Percentiles rank a stretch among this genome's conserved stretches.
These are phyloP conservation scores for Prunella vulgaris DNA, from an alignment of 257 asterid genomes.

Conservation along the genomic window DNA sequence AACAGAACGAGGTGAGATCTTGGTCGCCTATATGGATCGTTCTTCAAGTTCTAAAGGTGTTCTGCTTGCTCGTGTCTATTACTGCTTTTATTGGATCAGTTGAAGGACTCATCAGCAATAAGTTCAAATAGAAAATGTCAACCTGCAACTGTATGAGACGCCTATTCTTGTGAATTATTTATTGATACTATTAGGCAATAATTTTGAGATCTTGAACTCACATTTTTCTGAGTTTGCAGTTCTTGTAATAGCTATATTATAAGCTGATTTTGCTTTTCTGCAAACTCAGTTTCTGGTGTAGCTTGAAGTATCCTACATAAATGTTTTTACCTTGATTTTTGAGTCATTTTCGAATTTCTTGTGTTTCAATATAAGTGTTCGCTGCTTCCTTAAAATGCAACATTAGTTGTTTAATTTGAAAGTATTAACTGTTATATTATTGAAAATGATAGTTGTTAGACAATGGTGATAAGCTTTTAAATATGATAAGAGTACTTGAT, in stretches of 20 bases:
- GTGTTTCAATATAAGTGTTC: too few relatives aligned
- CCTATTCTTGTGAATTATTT: not conserved
- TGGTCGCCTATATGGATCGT: constrained; percentile 55
- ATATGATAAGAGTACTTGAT: too few relatives aligned
- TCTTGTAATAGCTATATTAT: not conserved
- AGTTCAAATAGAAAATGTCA: constrained; percentile 24
- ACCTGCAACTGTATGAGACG: not conserved
- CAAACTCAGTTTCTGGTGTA: not conserved
- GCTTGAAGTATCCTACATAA: not conserved
- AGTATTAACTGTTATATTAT: too few relatives aligned
- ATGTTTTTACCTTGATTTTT: not conserved
- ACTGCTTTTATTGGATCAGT: constrained; percentile 55
- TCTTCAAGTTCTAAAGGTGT: constrained; percentile 46
- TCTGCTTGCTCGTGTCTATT: constrained; percentile 43
- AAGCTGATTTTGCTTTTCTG: not conserved
- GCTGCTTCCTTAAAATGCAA: too few relatives aligned
- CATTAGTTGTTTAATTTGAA: too few relatives aligned
- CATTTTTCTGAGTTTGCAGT: not conserved
- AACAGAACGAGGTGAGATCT: constrained; percentile 41
- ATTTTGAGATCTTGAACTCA: constrained; percentile 3
- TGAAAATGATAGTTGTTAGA: too few relatives aligned
- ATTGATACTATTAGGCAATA: not conserved
- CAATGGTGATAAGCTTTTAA: too few relatives aligned
- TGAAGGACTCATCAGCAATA: constrained; percentile 48
- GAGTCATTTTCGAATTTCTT: not conserved